Base-by-base conservation (phyloP, 2,329 filamentous ascomycete genomes). In the Penicillium sp. region DNA sequence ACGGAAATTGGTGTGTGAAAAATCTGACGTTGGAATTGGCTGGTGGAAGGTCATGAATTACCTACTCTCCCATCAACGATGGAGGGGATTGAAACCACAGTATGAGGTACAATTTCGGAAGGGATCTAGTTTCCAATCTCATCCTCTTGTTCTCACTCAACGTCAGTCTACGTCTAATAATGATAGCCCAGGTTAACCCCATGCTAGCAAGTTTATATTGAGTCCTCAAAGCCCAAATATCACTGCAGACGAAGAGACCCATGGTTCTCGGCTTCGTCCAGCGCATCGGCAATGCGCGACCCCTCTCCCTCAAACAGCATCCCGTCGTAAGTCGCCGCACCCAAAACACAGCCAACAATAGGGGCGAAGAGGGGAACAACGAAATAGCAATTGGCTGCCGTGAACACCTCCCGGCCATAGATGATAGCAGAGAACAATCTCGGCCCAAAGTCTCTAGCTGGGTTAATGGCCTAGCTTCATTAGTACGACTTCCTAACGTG, bases 321-420 rank as follows among this genome's bases (percentile, higher is more conserved):
- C 0, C 57, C 48, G 21, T 70, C 67, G 32, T 70, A 70, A 13
- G 60, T 60, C 1, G 60, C 54, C n/a, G 67, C 67, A 0, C 67
- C 67, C 3, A 68, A 12, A 6, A 69, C 38, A 31, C 67, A 69
- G 12, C 67, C 67, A 13, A 65, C 13, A 23, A 70, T 56, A 21
- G 67, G 67, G 12, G 65, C 62, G 25, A 70, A 61, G 0, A 70
- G 47, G 3, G 67, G 67, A 15, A 70, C 66, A 8, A 68, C 35
- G 16, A 69, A 70, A 31, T 70, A 70, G 57, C 63, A 68, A 31
- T 60, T 59, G 12, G 57, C 64, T 1, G 67, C 53, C 0, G 60
- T 65, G 16, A 70, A 70, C 0, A 70, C 67, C 25, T 70, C 67
- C 4, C 56, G 51, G 8, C 67, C 67, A 52, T 70, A 70, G 25